phyloP scores from a whole-genome alignment of 176 grass and related monocot species.

The Aegilops bicornis region DNA sequence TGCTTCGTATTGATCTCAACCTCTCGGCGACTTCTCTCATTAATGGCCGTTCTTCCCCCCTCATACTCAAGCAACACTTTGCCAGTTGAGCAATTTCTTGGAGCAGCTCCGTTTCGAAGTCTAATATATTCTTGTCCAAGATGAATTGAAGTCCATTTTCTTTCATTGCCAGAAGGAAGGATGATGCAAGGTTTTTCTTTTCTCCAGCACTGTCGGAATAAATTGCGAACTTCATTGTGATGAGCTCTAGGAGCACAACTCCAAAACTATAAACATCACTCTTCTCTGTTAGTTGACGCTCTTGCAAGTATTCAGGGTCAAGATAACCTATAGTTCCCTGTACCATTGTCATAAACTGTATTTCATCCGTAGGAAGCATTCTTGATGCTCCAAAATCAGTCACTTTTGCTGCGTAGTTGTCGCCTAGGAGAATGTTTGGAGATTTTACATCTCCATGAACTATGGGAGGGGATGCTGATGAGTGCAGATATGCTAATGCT shows the following conservation, averaged over 20 bases:
- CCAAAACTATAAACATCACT: conserved; percentile 34
- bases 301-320: conserved; percentile 32
- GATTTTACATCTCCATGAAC: conserved; percentile 28
- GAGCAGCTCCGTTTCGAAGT: conserved; percentile 4
- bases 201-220: conserved; percentile 17
- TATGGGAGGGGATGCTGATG: conserved; percentile 27
- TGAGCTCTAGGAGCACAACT: conserved; percentile 25
- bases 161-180: conserved; percentile 32
- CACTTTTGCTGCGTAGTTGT: conserved; percentile 24
- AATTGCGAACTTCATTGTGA: conserved; percentile 26
- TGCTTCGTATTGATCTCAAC: conserved; percentile 17
- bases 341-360: conserved; percentile 34
- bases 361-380: conserved; percentile 30
- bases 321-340: conserved; percentile 31
- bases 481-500: conserved; percentile 29
- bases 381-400: conserved; percentile 26
- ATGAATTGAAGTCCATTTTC: conserved; percentile 4
- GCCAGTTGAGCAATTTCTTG: conserved; percentile 33
- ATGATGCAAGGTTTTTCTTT: conserved; percentile 23
- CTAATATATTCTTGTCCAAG: conserved; percentile 26
- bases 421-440: conserved; percentile 35
- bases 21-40: conserved; percentile 35
- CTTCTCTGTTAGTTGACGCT: conserved; percentile 28
- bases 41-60: conserved; percentile 26
- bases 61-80: conserved; percentile 12